Conservation (phyloP, 441 rosid species). For the Metrosideros polymorpha region DNA sequence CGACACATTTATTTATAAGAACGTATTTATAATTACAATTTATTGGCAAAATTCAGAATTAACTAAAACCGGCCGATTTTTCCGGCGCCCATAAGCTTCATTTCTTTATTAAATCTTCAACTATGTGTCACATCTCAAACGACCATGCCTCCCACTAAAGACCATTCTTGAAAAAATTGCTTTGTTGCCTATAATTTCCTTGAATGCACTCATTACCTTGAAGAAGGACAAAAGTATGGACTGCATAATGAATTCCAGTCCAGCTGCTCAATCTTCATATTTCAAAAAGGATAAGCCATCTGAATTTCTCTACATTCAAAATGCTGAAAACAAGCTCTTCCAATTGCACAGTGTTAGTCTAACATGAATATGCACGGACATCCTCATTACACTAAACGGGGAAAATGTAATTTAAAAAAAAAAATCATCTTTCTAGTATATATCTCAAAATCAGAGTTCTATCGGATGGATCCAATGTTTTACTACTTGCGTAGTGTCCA, state of each 20-base stretch:
- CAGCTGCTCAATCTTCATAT: neutral
- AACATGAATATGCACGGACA: neutral
- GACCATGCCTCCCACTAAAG: neutral
- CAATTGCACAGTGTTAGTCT: neutral
- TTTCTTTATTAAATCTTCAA: neutral
- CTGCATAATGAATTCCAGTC: neutral
- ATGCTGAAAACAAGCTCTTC: neutral
- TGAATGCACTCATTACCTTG: neutral
- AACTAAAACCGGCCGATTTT: neutral
- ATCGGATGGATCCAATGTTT: neutral
- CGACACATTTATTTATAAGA: neutral
- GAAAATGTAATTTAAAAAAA: neutral
- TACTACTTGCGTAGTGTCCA: neutral
- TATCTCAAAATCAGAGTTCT: neutral
- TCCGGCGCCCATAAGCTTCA: neutral
- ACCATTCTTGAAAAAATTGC: neutral
- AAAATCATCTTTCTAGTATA: neutral
- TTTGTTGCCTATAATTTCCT: neutral
- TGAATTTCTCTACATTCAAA: neutral
- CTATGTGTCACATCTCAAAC: neutral
- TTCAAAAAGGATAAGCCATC: neutral
- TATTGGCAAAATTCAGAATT: neutral
- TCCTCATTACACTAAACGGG: neutral
- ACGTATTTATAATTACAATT: neutral
- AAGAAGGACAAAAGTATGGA: neutral